Base-by-base conservation (phyloP, 257 asterid species). In the Leptodermis oblonga region DNA sequence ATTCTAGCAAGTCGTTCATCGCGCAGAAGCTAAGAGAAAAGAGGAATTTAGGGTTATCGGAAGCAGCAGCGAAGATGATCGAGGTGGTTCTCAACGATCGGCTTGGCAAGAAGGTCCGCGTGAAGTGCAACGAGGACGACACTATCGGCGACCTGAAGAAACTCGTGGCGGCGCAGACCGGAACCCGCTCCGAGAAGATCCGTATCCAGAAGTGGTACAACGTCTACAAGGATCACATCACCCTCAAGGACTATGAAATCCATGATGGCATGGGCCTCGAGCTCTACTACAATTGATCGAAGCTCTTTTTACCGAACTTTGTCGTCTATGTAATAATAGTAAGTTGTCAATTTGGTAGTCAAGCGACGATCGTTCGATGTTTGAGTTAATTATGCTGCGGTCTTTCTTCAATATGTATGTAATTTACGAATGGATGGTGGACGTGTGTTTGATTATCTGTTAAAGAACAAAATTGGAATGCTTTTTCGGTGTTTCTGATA, bases 211-310 rank as follows among this genome's bases (percentile, higher is more conserved):
- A 88, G 75, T 88, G 96, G 96, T 88, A 88, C 86, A 88, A n/a
- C 74, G 75, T 82, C 77, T 88, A 88, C 89, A 88, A 88, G 82
- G 96, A 88, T 42, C 96, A 88, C 45, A 88, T 88, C 71, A 88
- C 96, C 76, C 90, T 88, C 71, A 80, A 70, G 86, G 96, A 86
- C 65, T 88, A 88, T 73, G 96, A 88, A 78, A 85, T 88, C 76
- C 96, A 86, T 36, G 96, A 88, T 73, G 96, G 96, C 78, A 88
- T 88, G 96, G 96, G 96, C 45, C 93, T 88, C 81, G 96, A 88
- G 82, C 93, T 85, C 82, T 88, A 88, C 88, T 88, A 88, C 85
- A 88, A 85, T 79, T 86, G 68, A 64, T 7, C 5, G 1, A 11
- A 9, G 8, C 18, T 5, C 59, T 20, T 6, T n/a, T 1, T 2